phyloP scores from a whole-genome alignment of 441 rosid genomes.

The Erodium texanum region DNA sequence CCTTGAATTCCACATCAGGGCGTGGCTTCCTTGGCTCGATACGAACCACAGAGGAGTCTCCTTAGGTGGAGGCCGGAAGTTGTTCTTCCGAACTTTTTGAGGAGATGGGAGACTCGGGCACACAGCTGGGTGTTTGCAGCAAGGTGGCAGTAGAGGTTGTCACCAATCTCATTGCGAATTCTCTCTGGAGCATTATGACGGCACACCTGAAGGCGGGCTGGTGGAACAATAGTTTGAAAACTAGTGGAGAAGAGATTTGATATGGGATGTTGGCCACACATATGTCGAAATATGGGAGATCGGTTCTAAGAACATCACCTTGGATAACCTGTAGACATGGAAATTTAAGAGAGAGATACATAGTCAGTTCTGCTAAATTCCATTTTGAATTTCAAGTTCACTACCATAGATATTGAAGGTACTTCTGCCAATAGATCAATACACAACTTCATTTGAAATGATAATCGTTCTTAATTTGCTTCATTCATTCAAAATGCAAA shows the following conservation, averaged over 20 bases:
- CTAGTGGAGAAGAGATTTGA: slow-evolving; percentile 66
- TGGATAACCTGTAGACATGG: slow-evolving; percentile 54
- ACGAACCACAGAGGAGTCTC: slow-evolving; percentile 94
- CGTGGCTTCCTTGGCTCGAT: slow-evolving; percentile 74
- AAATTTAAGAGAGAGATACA: background rate
- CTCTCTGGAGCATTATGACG: slow-evolving; percentile 82
- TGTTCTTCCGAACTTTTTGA: slow-evolving; percentile 90
- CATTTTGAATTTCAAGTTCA: background rate
- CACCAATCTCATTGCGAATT: slow-evolving; percentile 88
- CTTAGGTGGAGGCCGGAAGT: slow-evolving; percentile 90
- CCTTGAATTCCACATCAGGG: slow-evolving; percentile 57
- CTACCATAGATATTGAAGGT: background rate
- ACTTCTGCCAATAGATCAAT: background rate
- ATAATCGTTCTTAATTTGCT: background rate
- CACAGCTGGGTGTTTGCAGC: slow-evolving; percentile 77
- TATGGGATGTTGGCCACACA: slow-evolving; percentile 91
- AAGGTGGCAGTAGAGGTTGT: slow-evolving; percentile 72
- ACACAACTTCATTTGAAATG: background rate
- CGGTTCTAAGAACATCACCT: slow-evolving; percentile 80
- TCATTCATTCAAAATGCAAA: background rate
- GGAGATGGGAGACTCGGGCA: slow-evolving; percentile 78
- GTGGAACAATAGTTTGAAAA: slow-evolving; percentile 57
- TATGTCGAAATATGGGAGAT: slow-evolving; percentile 77
- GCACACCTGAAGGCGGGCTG: slow-evolving; percentile 79
- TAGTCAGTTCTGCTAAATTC: too few relatives aligned